Evolutionary conservation across 768 basidiomycete genomes (phyloP).

Genomic region (Clitopilus hobsonii): DNA sequence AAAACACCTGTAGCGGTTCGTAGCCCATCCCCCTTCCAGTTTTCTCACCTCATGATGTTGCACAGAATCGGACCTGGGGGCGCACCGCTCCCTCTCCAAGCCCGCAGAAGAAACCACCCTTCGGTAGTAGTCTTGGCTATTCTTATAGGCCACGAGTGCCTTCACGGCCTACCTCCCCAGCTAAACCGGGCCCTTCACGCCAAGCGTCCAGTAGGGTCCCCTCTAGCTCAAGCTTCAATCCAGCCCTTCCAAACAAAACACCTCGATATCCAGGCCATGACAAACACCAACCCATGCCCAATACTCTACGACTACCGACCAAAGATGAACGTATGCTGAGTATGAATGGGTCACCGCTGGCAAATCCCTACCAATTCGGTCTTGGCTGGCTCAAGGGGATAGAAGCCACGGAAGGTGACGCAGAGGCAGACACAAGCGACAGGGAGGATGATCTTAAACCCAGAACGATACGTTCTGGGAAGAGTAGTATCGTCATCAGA

Average conservation of each 20-base stretch:
- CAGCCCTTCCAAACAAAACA: constrained; percentile 53
- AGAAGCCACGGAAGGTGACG: constrained; percentile 29
- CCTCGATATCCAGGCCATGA: constrained; percentile 42
- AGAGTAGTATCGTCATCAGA: constrained; percentile 60
- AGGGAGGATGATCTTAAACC: constrained; percentile 19
- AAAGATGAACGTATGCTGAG: constrained; percentile 77
- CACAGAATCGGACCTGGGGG: constrained; percentile 28
- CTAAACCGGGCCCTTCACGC: constrained; percentile 32
- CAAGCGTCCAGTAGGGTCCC: constrained; percentile 36
- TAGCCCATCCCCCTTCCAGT: constrained; percentile 2
- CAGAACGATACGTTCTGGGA: constrained; percentile 38
- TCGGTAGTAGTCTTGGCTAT: constrained; percentile 28
- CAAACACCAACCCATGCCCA: constrained; percentile 18
- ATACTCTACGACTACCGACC: constrained; percentile 59
- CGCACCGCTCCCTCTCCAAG: constrained; percentile 36
- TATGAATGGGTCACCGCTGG: constrained; percentile 77
- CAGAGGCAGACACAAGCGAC: constrained; percentile 24
- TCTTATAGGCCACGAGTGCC: constrained; percentile 25
- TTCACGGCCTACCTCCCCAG: constrained; percentile 46
- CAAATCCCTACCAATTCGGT: constrained; percentile 71
- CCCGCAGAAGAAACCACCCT: constrained; percentile 45
- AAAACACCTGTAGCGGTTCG: constrained; percentile 41
- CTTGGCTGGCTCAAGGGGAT: constrained; percentile 51
- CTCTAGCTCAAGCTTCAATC: constrained; percentile 69
- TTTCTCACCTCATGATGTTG: not conserved